Percentiles rank a stretch among this genome's conserved stretches.
phyloP scores from a whole-genome alignment of 345 rosid species.

The Rhizophora mangle region DNA sequence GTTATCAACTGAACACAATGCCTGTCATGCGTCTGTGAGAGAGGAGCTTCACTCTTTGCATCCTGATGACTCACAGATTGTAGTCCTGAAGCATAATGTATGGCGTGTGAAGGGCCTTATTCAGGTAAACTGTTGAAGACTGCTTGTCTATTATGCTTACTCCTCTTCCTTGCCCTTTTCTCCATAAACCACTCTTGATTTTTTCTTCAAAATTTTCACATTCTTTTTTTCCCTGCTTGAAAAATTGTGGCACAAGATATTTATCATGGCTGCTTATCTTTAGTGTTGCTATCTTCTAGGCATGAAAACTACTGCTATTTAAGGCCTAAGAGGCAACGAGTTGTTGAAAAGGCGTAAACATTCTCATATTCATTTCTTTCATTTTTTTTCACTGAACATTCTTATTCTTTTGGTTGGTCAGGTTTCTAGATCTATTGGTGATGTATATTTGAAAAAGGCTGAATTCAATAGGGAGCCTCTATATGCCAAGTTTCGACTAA shows the following conservation, averaged over 20 bases:
- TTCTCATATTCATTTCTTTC: not conserved
- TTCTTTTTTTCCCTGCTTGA: not conserved
- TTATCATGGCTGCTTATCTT: not conserved
- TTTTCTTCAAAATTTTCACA: not conserved
- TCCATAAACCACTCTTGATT: no score
- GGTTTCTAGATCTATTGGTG: constrained; percentile 84
- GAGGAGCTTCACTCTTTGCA: constrained; percentile 64
- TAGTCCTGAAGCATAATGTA: constrained; percentile 73
- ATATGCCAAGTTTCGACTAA: constrained; percentile 58
- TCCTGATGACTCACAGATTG: constrained; percentile 73
- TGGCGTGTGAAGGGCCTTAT: constrained; percentile 92
- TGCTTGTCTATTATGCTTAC: not conserved
- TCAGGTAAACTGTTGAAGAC: constrained; percentile 44
- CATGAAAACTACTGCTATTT: not conserved
- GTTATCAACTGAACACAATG: constrained; percentile 81
- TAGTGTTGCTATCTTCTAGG: not conserved
- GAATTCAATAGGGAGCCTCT: constrained; percentile 87
- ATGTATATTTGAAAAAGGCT: constrained; percentile 69
- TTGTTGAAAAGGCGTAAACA: not conserved
- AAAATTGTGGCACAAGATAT: not conserved
- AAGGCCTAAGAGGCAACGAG: no score
- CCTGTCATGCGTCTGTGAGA: constrained; percentile 64
- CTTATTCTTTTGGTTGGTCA: constrained; percentile 24
- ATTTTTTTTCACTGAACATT: constrained; percentile 6
- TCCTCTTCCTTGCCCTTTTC: not conserved